Base-by-base conservation (phyloP, 257 asterid genomes). In the Solanum sejunctum region DNA sequence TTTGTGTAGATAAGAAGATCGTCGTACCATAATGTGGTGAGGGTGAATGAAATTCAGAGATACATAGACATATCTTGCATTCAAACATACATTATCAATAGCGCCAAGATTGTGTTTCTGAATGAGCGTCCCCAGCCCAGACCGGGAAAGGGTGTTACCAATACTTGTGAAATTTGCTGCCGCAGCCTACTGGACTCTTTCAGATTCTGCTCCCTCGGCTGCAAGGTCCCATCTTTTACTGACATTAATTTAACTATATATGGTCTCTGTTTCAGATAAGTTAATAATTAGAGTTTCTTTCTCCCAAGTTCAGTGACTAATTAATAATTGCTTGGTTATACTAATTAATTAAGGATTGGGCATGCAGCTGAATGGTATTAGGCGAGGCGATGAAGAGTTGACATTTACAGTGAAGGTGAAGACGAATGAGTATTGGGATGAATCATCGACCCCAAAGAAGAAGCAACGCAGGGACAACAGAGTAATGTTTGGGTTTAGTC, bases 171-270 rank as follows among this genome's bases (percentile, higher is more conserved):
- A 79, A 89, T 92, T 57, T 92, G 95, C 10, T 89, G 90, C 12
- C 89, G 95, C 4, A 91, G 95, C 84, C 93, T 92, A 2, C 93
- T 90, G 5, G 93, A 91, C 55, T 58, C 88, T n/a, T 92, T 92
- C 91, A 58, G 86, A 54, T 92, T 92, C 88, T 92, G 95, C 51
- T 92, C 95, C 13, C 89, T 92, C 1, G 95, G 89, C 79, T 92
- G 95, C 93, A 92, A 92, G 94, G 95, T 92, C 10, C 1, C 13
- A 0, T 73, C 43, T 47, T 13, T 16, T 58, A 12, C 66, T 12
- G 2, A 36, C 39, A 49, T 17, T 69, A 32, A 69, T 32, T 1
- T 12, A 45, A 4, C 26, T 45, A 61, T 9, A 47, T 47, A 6
- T 47, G n/a, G 7, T 45, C 17, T 47, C 81, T 73, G 7, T 6